Percentiles rank a stretch among this genome's conserved stretches.
Evolutionary conservation across 2,329 filamentous ascomycete genomes (phyloP).

Genomic region (Curvularia verruculosa): DNA sequence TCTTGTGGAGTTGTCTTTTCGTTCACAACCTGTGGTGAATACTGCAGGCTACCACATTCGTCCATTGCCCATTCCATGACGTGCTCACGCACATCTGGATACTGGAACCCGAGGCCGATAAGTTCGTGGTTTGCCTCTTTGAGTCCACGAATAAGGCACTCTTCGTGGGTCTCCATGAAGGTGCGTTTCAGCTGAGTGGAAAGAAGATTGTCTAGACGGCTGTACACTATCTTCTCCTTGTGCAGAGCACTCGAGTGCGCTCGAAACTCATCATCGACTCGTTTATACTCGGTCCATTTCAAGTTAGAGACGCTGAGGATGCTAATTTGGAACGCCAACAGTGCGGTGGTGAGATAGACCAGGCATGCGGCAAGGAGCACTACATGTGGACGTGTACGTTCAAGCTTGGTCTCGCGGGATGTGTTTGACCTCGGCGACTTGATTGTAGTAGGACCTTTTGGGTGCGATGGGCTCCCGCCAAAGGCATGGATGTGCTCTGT

Average conservation of each 20-base stretch:
- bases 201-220: conserved; percentile 15
- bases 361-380: conserved; percentile 12
- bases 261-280: conserved; percentile 9
- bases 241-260: neutral
- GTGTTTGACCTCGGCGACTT: neutral
- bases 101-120: conserved; percentile 16
- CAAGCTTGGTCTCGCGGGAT: neutral
- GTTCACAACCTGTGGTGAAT: conserved; percentile 20
- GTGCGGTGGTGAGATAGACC: conserved; percentile 13
- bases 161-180: conserved; percentile 30
- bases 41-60: conserved; percentile 30
- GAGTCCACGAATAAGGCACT: conserved; percentile 36
- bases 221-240: conserved; percentile 14
- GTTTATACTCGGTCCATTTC: conserved; percentile 7
- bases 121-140: conserved; percentile 17
- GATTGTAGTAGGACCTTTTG: neutral
- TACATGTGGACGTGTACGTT: conserved; percentile 11
- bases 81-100: conserved; percentile 21
- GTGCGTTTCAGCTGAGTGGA: conserved; percentile 10
- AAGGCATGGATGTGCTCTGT: neutral
- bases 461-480: neutral
- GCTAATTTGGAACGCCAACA: conserved; percentile 15
- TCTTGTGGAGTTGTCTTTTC: conserved; percentile 9
- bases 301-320: conserved; percentile 6
- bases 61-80: conserved; percentile 31